Conservation (phyloP, 2,329 filamentous ascomycete genomes). For the Hysterium pulicare region DNA sequence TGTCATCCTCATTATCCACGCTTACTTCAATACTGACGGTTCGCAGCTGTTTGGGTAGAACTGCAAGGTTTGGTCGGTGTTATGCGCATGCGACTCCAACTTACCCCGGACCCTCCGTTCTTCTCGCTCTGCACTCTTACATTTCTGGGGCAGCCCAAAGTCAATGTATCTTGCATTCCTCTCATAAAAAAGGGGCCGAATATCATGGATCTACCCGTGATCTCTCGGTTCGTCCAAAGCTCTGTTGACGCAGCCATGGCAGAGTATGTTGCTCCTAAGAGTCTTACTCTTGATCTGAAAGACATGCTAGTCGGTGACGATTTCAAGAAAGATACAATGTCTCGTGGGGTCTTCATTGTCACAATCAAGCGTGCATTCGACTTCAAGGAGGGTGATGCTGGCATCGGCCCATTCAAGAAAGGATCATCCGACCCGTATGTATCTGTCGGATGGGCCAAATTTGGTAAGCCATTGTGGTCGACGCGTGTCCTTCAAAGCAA, state of each 20-base stretch:
- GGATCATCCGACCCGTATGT: constrained; percentile 69
- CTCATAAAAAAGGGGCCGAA: constrained; percentile 67
- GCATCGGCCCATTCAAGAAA: constrained; percentile 56
- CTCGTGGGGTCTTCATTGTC: constrained; percentile 63
- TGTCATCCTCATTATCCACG: constrained; percentile 1
- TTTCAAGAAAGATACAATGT: constrained; percentile 70
- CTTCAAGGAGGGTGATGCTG: constrained; percentile 68
- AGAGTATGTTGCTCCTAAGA: constrained; percentile 74
- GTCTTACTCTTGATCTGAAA: constrained; percentile 68
- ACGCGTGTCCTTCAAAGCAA: constrained; percentile 64
- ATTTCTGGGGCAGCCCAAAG: constrained; percentile 71
- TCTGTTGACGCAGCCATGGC: constrained; percentile 70
- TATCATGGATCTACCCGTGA: constrained; percentile 71
- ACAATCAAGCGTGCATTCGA: constrained; percentile 64
- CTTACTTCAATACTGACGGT: constrained; percentile 13
- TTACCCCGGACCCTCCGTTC: constrained; percentile 74
- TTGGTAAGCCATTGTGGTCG: constrained; percentile 65
- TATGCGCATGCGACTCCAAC: constrained; percentile 65
- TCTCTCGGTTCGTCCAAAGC: constrained; percentile 72
- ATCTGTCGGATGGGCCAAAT: constrained; percentile 73
- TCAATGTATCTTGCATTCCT: constrained; percentile 67
- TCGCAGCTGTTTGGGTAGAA: constrained; percentile 68
- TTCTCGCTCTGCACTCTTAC: constrained; percentile 72
- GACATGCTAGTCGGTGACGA: constrained; percentile 76
- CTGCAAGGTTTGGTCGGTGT: constrained; percentile 69